A percentile compares a stretch with the other conserved stretches of the same genome.
Evolutionary conservation across 768 basidiomycete genomes (phyloP).

Genomic region (Suillus plorans): DNA sequence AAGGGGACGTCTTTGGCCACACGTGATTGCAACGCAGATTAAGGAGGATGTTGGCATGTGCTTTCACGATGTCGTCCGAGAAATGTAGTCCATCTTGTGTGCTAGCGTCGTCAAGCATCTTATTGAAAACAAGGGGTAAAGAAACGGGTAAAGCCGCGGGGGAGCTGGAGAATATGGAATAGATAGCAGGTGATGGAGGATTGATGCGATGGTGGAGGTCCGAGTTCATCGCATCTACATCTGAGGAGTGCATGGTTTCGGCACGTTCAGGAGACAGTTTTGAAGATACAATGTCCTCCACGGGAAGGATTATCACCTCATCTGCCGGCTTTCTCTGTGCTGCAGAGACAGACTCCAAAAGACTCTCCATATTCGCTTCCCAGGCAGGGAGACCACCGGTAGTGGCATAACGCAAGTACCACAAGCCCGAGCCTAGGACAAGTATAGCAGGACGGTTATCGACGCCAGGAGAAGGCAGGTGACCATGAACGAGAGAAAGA

Average conservation of each 20-base stretch:
- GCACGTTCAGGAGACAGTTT: constrained; percentile 67
- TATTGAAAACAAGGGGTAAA: constrained; percentile 79
- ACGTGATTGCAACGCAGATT: constrained; percentile 80
- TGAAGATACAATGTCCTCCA: constrained; percentile 65
- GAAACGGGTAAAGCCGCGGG: constrained; percentile 40
- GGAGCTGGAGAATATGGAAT: constrained; percentile 27
- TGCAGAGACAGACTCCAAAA: constrained; percentile 51
- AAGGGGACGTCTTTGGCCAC: constrained; percentile 59
- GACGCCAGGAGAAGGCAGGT: not conserved
- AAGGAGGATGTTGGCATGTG: constrained; percentile 76
- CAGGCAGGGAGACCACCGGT: constrained; percentile 79
- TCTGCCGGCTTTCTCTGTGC: constrained; percentile 55
- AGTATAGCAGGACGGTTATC: constrained; percentile 56
- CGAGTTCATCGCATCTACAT: constrained; percentile 91
- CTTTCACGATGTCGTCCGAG: constrained; percentile 54
- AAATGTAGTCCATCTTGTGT: constrained; percentile 90
- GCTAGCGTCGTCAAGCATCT: constrained; percentile 67
- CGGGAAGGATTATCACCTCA: constrained; percentile 72
- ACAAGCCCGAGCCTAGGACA: constrained; percentile 83
- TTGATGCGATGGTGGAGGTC: constrained; percentile 71
- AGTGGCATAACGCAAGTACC: constrained; percentile 79
- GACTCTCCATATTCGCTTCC: constrained; percentile 69
- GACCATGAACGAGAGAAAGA: constrained; percentile 39
- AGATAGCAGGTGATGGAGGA: constrained; percentile 30
- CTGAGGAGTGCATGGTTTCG: constrained; percentile 67